A percentile compares a stretch with the other conserved stretches of the same genome.
Evolutionary conservation across 495 filamentous ascomycete species (phyloP).

Genomic region (Daldinia caldariorum): DNA sequence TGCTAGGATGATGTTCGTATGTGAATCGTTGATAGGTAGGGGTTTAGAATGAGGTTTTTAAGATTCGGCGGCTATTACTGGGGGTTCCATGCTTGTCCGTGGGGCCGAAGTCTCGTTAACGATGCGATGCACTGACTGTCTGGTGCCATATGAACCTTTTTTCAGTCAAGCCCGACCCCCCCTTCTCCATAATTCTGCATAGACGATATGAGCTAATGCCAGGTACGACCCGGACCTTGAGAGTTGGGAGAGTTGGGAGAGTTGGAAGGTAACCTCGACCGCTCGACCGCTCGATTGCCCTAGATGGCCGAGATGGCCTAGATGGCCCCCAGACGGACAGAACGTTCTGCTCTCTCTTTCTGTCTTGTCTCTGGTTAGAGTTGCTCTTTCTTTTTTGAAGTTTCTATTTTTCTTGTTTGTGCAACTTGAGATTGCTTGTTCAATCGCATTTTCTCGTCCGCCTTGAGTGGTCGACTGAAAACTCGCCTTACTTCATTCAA

Average conservation of each 20-base stretch:
- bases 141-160: slow-evolving; percentile 27
- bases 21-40: slow-evolving; percentile 19
- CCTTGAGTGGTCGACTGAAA: slow-evolving; percentile 27
- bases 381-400: slow-evolving; percentile 25
- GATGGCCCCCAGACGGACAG: no score
- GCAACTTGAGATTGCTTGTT: slow-evolving; percentile 14
- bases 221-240: slow-evolving; percentile 35
- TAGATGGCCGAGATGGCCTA: no score
- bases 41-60: slow-evolving; percentile 36
- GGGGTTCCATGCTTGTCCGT: slow-evolving; percentile 34
- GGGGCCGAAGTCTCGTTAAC: slow-evolving; percentile 18
- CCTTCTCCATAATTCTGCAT: slow-evolving; percentile 35
- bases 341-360: slow-evolving; percentile 27
- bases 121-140: slow-evolving; percentile 21
- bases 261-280: neutral
- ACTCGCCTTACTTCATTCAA: slow-evolving; percentile 27
- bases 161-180: slow-evolving; percentile 24
- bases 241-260: slow-evolving; percentile 2
- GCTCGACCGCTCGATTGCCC: neutral
- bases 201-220: slow-evolving; percentile 42
- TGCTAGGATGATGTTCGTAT: neutral
- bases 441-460: slow-evolving; percentile 15
- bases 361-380: neutral
- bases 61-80: slow-evolving; percentile 24
- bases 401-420: slow-evolving; percentile 14